A percentile compares a stretch with the other conserved stretches of the same genome.
These are phyloP conservation scores for Calonectria pauciramosa DNA, from an alignment of 2,329 filamentous ascomycete species.

Conservation along the genomic window DNA sequence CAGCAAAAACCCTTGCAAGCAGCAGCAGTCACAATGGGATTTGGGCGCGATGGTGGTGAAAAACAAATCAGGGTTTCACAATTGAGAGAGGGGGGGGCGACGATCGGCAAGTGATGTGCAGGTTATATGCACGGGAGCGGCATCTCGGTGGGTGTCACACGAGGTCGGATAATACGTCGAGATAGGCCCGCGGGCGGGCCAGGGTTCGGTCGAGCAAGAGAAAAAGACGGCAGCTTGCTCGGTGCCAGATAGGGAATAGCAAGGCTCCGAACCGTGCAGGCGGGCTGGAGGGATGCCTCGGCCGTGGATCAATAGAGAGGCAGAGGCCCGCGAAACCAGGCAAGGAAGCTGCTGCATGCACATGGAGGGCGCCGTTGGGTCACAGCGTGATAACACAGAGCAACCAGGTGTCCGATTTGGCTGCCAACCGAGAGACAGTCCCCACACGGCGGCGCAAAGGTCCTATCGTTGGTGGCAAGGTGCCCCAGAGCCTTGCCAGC, in stretches of 20 bases:
- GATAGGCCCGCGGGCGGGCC: not conserved
- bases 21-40: not conserved
- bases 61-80: constrained; percentile 2
- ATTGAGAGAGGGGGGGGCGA: not conserved
- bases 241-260: constrained; percentile 28
- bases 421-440: not conserved
- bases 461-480: not conserved
- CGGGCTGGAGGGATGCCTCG: not conserved
- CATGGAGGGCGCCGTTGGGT: constrained; percentile 19
- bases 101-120: constrained; percentile 21
- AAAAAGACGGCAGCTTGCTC: not conserved
- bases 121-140: constrained; percentile 18
- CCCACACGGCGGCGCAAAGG: constrained; percentile 13
- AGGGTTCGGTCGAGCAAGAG: not conserved
- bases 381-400: constrained; percentile 6
- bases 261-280: not conserved
- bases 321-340: not conserved
- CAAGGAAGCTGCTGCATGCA: constrained; percentile 19
- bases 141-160: constrained; percentile 8
- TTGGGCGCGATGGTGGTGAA: not conserved
- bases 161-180: constrained; percentile 7
- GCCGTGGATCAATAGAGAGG: not conserved
- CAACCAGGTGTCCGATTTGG: constrained; percentile 1
- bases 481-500: constrained; percentile 8
- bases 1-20: not conserved